Evolutionary conservation across 495 filamentous ascomycete species (phyloP).

Genomic region (Penicillium cosmopolitanum): DNA sequence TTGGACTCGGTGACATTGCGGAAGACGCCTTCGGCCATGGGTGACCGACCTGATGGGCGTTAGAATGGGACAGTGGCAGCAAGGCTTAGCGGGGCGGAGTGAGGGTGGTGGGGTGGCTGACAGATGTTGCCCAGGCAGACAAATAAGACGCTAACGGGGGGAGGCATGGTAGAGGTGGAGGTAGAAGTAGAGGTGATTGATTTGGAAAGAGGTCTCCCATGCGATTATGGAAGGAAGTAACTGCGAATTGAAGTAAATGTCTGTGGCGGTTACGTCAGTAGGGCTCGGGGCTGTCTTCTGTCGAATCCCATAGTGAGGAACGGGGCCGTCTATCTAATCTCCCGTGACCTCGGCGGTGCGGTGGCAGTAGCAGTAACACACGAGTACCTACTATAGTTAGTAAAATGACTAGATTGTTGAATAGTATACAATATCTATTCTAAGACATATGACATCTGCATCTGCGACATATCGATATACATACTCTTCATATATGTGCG

Average conservation of each 20-base stretch:
- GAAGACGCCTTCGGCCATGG: conserved; percentile 97
- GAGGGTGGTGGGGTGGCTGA: conserved; percentile 36
- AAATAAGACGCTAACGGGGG: conserved; percentile 79
- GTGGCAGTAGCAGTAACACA: no score
- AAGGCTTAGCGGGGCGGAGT: conserved; percentile 1
- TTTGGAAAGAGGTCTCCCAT: background rate
- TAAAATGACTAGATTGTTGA: no score
- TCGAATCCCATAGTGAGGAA: background rate
- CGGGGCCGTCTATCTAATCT: conserved; percentile 9
- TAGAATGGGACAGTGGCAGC: background rate
- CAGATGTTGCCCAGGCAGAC: conserved; percentile 98
- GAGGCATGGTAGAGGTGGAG: conserved; percentile 17
- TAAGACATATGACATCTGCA: no score
- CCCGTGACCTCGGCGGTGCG: background rate
- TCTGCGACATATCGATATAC: no score
- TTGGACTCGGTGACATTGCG: conserved; percentile 64
- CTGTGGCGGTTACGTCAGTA: no score
- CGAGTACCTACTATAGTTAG: no score
- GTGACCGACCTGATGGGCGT: conserved; percentile 59
- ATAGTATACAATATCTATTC: no score
- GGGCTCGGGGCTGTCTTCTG: no score
- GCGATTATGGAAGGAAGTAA: no score
- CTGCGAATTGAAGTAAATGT: no score
- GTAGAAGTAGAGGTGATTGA: conserved; percentile 17
- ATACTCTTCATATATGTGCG: background rate